Evolutionary conservation across 257 asterid genomes (phyloP).

Genomic region (Solanum tacnaense): DNA sequence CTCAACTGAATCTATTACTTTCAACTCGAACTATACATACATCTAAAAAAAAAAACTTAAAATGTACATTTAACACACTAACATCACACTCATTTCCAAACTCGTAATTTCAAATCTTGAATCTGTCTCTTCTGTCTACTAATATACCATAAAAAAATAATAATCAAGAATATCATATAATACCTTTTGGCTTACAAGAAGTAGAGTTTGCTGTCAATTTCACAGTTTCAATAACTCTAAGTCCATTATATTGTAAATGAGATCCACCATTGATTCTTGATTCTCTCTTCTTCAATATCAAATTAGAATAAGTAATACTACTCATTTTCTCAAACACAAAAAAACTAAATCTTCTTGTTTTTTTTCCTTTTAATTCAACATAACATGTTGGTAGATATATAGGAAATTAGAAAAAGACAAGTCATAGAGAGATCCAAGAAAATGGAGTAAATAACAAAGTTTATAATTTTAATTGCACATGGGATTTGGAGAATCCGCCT

Average conservation of each 20-base stretch:
- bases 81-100: not conserved
- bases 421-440: conserved; percentile 6
- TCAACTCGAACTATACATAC: not conserved
- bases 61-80: not conserved
- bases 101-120: not conserved
- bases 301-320: conserved; percentile 25
- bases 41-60: not conserved
- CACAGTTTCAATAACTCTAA: conserved; percentile 20
- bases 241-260: conserved; percentile 30
- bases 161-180: not conserved
- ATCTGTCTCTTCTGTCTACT: not conserved
- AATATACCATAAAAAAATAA: not conserved
- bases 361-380: not conserved
- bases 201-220: conserved; percentile 2
- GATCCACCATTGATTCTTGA: conserved; percentile 28
- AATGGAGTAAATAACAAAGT: conserved; percentile 28
- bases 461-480: not conserved
- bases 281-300: conserved; percentile 25
- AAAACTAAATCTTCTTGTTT: too few relatives aligned
- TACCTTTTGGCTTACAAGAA: conserved; percentile 6
- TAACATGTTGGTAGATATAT: not conserved
- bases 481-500: conserved; percentile 32
- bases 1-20: not conserved
- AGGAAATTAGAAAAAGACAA: not conserved
- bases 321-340: conserved; percentile 26